Base-by-base conservation (phyloP, 345 rosid genomes). In the Bruguiera sexangula region DNA sequence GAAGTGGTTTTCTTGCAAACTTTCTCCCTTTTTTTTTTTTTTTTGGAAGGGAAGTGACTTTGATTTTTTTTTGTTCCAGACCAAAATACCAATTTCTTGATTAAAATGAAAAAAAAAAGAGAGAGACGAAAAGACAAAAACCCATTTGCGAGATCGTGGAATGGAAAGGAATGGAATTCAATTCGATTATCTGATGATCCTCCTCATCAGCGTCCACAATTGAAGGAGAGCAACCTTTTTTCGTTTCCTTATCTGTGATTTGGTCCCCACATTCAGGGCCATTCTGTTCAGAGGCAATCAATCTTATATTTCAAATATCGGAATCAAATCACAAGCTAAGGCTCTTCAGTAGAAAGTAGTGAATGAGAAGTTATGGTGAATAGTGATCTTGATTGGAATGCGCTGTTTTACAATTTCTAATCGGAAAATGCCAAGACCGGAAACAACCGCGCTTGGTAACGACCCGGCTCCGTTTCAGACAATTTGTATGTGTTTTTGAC, bases 361-460 rank as follows among this genome's bases (percentile, higher is more conserved):
- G 65, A 48, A 31, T 20, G 2, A 19, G 31, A 29, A 39, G 39
- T 46, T 57, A 5, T 29, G 5, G 29, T n/a, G 48, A 43, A 48
- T 13, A 2, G 29, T 43, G 53, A 2, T 66, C 56, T 30, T 73
- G 32, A 19, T 43, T 56, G 50, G 63, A 62, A 43, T 43, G 50
- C 19, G 27, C 18, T 74, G 62, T 48, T 74, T 68, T 9, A 6
- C 39, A 32, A 53, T 53, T 24, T 1, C 59, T 62, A 9, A 7
- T 20, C 39, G 65, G 24, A 66, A 48, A 56, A 73, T 83, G 86
- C 73, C 68, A 3, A 80, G 29, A 37, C 65, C 64, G 20, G 85
- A 78, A 60, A 53, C 37, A 60, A 57, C 46, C 22, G 76, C 69
- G 6, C 69, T 76, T 39, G 83, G 91, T 85, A 81, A 81, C 65